Evolutionary conservation across 257 asterid species (phyloP).

Genomic region (Forsythia suspensa): DNA sequence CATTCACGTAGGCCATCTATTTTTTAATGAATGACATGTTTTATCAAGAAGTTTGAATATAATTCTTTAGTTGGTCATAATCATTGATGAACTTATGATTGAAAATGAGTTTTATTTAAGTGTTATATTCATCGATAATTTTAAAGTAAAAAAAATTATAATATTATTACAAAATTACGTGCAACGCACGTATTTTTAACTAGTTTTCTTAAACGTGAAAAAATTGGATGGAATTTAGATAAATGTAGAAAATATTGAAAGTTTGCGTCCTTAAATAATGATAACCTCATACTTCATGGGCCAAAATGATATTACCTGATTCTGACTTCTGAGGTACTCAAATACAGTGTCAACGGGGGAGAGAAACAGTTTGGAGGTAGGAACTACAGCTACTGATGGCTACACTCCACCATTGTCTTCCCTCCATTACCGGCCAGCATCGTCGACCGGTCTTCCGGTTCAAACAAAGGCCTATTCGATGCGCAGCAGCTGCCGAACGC

Average conservation of each 20-base stretch:
- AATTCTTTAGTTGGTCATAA: too few relatives aligned
- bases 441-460: conserved; percentile 30
- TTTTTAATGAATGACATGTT: too few relatives aligned
- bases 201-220: too few relatives aligned
- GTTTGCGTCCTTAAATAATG: not conserved
- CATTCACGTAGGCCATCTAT: too few relatives aligned
- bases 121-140: too few relatives aligned
- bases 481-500: conserved; percentile 50
- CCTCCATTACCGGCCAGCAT: conserved; percentile 12
- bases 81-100: too few relatives aligned
- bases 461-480: conserved; percentile 22
- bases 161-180: too few relatives aligned
- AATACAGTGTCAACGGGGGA: not conserved
- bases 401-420: conserved; percentile 18
- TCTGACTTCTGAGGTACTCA: not conserved
- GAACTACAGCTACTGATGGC: conserved; percentile 9
- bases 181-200: too few relatives aligned
- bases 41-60: too few relatives aligned
- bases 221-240: too few relatives aligned
- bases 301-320: not conserved
- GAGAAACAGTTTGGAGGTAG: not conserved
- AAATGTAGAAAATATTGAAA: not conserved
- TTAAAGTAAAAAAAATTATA: too few relatives aligned
- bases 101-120: too few relatives aligned
- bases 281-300: not conserved